Base-by-base conservation (phyloP, 2,329 filamentous ascomycete genomes). In the Seiridium cupressi region DNA sequence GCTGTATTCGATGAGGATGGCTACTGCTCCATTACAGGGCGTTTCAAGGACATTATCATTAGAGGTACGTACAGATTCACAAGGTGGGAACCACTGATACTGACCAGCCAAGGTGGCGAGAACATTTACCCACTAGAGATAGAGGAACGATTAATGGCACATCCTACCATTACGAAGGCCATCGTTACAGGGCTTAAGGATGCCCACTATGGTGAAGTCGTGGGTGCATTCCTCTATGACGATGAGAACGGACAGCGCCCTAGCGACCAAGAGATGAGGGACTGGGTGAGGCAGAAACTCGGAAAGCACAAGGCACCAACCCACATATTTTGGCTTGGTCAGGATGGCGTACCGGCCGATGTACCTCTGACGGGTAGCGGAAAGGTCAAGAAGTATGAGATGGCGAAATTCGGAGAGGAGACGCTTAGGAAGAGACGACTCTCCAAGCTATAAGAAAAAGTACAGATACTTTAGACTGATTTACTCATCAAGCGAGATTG, bases 21-120 rank as follows among this genome's bases (percentile, higher is more conserved):
- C 0, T 91, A 90, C 69, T 91, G 89, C 65, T 81, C 79, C 5
- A 92, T 93, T 65, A 92, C 89, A 0, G 89, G 90, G 0, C 79
- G 89, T 26, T 91, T 91, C 75, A 92, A 92, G 76, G 90, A 93
- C 61, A 91, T 92, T 42, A 91, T 92, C 60, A 92, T 92, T 62
- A 79, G 89, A 67, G 89, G 87, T 81, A 67, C 57, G 76, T 59
- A 51, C 44, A 26, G 34, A 32, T 48, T 42, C 35, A 9, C 32
- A 38, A 8, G 48, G 6, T 5, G 1, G 40, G 6, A 13, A 55
- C 18, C 26, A 8, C 31, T 31, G 6, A 1, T 46, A 48, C 54
- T 57, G 13, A 57, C 32, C 26, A 7, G 26, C 11, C 11, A 54
- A 83, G 86, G 89, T 58, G 89, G 89, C 53, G 89, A 91, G 73